Base-by-base conservation (phyloP, 2,329 filamentous ascomycete genomes). In the Penicillium sp. region DNA sequence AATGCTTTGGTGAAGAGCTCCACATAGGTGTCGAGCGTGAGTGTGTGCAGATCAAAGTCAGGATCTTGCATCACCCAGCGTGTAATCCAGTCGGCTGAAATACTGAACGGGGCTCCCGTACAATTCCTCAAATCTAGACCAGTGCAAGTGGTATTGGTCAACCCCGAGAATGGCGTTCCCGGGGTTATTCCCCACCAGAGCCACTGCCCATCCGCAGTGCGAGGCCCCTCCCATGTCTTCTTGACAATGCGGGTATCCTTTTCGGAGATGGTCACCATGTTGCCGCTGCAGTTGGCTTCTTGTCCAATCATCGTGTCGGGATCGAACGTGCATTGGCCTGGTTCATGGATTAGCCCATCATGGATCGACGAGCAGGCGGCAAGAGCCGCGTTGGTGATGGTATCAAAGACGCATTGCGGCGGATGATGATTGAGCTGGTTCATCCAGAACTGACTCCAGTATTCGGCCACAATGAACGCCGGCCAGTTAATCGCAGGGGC, bases 351-450 rank as follows among this genome's bases (percentile, higher is more conserved):
- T 14, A 57, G 32, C 2, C 63, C 58, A 39, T 70, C 67, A 29
- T 53, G 42, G 4, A 68, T 54, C 1, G 65, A 66, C 37, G 69
- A 65, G 1, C 67, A 70, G 5, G 56, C 58, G 7, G 49, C 44
- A 4, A 69, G 53, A 2, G 64, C 66, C 7, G 59, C 60, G 3
- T 46, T 43, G 0, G 53, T 60, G 39, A 69, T 62, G 4, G 58
- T 60, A 11, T 62, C 52, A n/a, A 68, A 36, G 29, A 68, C 65
- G 45, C 65, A 71, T 1, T 29, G 11, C 0, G 47, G 41, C 10
- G 54, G 57, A 7, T 48, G 47, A 4, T 25, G 35, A 1, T 43
- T 25, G 6, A 45, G 21, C 9, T 41, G 13, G n/a, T 47, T 41
- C 56, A 62, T 57, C 3, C 55, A 32, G n/a, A 56, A 33, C 18